A percentile compares a stretch with the other conserved stretches of the same genome.
Evolutionary conservation across 352 stramenopile species (phyloP).

Genomic region (Globisporangium barbulae): DNA sequence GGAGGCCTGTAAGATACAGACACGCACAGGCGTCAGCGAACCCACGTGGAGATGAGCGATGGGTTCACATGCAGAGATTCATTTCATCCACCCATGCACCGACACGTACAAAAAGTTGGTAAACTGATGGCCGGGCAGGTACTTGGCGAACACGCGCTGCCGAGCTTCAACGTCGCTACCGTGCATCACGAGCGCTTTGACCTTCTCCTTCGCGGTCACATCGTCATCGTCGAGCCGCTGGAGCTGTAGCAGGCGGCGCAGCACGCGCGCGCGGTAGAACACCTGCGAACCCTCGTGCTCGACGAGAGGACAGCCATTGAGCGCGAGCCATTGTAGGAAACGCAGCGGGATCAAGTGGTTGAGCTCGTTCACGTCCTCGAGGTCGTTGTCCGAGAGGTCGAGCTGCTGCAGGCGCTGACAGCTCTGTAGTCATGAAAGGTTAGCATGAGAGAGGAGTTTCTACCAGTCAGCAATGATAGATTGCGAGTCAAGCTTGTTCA

Average conservation of each 20-base stretch:
- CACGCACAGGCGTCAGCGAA: not conserved
- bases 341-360: constrained; percentile 45
- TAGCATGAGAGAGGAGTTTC: too few species aligned
- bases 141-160: constrained; percentile 51
- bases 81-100: not conserved
- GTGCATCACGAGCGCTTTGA: constrained; percentile 76
- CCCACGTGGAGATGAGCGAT: constrained; percentile 4
- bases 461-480: not conserved
- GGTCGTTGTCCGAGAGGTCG: constrained; percentile 45
- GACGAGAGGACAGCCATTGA: constrained; percentile 44
- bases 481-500: not conserved
- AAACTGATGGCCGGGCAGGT: constrained; percentile 54
- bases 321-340: constrained; percentile 41
- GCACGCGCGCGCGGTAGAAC: constrained; percentile 60
- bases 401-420: constrained; percentile 50
- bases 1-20: constrained; percentile 32
- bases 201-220: constrained; percentile 66
- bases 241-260: constrained; percentile 60
- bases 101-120: constrained; percentile 60
- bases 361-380: constrained; percentile 59
- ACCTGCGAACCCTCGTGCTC: constrained; percentile 28
- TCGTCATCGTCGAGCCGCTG: constrained; percentile 44
- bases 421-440: constrained; percentile 24
- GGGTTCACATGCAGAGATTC: not conserved
- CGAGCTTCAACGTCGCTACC: constrained; percentile 56